Percentiles rank a stretch among this genome's conserved stretches.
Evolutionary conservation across 2,329 filamentous ascomycete species (phyloP).

Genomic region (Scedosporium aurantiacum): DNA sequence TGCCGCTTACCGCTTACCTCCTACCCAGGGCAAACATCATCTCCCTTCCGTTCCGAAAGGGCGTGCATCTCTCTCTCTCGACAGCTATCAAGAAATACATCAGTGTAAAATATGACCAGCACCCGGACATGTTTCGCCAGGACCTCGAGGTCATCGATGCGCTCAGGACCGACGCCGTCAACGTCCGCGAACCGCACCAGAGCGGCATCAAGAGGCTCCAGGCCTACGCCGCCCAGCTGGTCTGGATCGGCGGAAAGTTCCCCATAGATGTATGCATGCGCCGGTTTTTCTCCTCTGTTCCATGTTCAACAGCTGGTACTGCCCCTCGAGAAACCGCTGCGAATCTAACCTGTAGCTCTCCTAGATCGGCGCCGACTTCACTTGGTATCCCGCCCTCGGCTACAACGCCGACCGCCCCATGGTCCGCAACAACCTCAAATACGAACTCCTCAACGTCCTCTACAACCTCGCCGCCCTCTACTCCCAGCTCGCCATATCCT

Average conservation of each 20-base stretch:
- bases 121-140: slow-evolving; percentile 88
- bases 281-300: not conserved
- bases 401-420: slow-evolving; percentile 72
- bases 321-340: not conserved
- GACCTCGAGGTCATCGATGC: slow-evolving; percentile 78
- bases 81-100: slow-evolving; percentile 89
- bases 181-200: slow-evolving; percentile 75
- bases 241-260: slow-evolving; percentile 91
- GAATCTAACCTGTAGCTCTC: not conserved
- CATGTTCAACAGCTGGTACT: not conserved
- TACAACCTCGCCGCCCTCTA: slow-evolving; percentile 92
- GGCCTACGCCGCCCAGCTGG: slow-evolving; percentile 81
- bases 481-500: slow-evolving; percentile 76
- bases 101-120: slow-evolving; percentile 95
- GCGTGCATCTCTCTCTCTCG: slow-evolving; percentile 66
- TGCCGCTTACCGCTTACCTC: not conserved
- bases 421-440: slow-evolving; percentile 55
- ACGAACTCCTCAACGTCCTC: slow-evolving; percentile 84
- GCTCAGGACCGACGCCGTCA: slow-evolving; percentile 74
- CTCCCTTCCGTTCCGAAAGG: slow-evolving; percentile 78
- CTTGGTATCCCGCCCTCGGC: slow-evolving; percentile 88
- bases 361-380: slow-evolving; percentile 86
- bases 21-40: slow-evolving; percentile 45
- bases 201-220: slow-evolving; percentile 84
- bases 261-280: slow-evolving; percentile 64